Evolutionary conservation across 176 grass and related monocot species (phyloP).

Genomic region (Dactylis glomerata): DNA sequence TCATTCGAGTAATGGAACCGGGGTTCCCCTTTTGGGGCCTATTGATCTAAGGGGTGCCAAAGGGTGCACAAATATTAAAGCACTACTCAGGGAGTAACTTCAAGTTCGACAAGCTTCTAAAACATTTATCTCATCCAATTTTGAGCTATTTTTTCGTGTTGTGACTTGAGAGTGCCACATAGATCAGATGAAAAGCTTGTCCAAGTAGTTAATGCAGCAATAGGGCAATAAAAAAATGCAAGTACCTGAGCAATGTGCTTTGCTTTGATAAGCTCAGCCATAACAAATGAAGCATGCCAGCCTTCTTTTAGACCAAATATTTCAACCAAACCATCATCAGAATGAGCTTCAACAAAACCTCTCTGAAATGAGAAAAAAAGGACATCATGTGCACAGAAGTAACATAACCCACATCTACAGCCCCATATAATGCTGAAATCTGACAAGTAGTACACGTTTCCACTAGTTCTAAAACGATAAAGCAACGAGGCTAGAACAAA

Average conservation of each 20-base stretch:
- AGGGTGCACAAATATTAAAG: not conserved
- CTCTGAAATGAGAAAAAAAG: constrained; percentile 43
- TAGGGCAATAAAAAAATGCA: not conserved
- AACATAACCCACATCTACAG: not conserved
- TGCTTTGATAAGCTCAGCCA: constrained; percentile 92
- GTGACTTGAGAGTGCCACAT: not conserved
- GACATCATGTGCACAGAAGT: not conserved
- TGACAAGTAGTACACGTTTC: not conserved
- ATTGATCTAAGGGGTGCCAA: too few species aligned
- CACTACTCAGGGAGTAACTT: not conserved
- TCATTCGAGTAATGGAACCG: too few species aligned
- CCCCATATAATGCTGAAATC: not conserved
- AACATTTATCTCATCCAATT: not conserved
- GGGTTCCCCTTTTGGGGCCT: too few species aligned
- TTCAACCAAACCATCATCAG: constrained; percentile 93
- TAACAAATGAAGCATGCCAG: constrained; percentile 97
- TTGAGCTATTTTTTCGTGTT: not conserved
- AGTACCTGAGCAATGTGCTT: constrained; percentile 93
- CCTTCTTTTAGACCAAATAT: constrained; percentile 99
- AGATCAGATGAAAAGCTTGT: not conserved
- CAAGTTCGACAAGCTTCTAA: not conserved
- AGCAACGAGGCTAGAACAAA: not conserved
- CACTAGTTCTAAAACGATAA: not conserved
- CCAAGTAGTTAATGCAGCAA: not conserved
- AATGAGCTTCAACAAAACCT: constrained; percentile 81